A percentile compares a stretch with the other conserved stretches of the same genome.
Conservation (phyloP, 2,329 filamentous ascomycete species). For the Trichoderma sp. region DNA sequence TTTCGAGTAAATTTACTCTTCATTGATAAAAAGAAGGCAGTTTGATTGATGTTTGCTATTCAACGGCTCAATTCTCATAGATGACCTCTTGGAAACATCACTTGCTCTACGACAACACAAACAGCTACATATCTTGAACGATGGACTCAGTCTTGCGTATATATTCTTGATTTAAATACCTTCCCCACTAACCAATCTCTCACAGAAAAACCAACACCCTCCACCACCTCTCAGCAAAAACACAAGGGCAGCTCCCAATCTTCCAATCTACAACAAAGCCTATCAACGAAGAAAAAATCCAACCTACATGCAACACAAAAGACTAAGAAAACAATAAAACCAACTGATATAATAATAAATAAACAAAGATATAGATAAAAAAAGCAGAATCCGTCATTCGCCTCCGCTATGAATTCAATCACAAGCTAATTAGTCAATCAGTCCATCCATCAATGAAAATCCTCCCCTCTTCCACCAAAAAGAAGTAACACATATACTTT, state of each 20-base stretch:
- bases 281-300: background rate
- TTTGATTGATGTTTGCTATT: background rate
- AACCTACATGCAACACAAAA: background rate
- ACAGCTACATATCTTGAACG: background rate
- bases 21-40: background rate
- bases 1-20: background rate
- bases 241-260: background rate
- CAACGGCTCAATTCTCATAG: background rate
- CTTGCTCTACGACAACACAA: background rate
- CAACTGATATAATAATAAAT: background rate
- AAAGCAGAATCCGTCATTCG: conserved; percentile 32
- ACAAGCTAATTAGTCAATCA: conserved; percentile 9
- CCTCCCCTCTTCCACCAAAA: background rate
- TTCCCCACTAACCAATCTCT: too few relatives aligned
- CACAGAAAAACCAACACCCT: too few relatives aligned
- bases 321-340: background rate
- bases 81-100: background rate
- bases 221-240: too few relatives aligned
- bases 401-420: conserved; percentile 37
- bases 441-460: background rate
- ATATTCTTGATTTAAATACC: background rate
- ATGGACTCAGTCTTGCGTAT: background rate
- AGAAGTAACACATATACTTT: background rate
- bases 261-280: background rate
- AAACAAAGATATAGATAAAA: conserved; percentile 17